Percentiles rank a stretch among this genome's conserved stretches.
Conservation (phyloP, 495 filamentous ascomycete genomes). For the Penicillium goetzii region DNA sequence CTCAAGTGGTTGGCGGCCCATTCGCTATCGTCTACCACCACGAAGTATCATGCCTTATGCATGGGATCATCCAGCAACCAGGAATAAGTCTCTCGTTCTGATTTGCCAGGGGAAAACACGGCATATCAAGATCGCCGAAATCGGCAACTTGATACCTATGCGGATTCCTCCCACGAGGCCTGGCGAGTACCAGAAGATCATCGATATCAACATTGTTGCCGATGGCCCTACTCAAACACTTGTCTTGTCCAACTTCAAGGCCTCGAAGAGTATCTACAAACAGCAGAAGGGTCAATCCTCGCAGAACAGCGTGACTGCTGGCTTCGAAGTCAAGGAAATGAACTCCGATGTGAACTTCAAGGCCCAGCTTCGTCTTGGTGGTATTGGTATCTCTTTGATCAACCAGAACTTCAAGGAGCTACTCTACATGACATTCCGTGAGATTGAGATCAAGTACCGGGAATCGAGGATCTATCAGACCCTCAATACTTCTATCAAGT, state of each 20-base stretch:
- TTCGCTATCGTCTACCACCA: slow-evolving; percentile 89
- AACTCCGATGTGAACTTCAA: slow-evolving; percentile 87
- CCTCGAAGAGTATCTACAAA: slow-evolving; percentile 91
- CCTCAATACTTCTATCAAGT: slow-evolving; percentile 85
- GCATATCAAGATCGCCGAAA: slow-evolving; percentile 92
- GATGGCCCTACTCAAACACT: slow-evolving; percentile 94
- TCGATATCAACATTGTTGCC: slow-evolving; percentile 93
- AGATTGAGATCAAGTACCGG: slow-evolving; percentile 86
- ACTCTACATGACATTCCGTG: slow-evolving; percentile 90
- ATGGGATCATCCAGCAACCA: slow-evolving; percentile 98
- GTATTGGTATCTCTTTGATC: slow-evolving; percentile 91
- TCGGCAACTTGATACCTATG: slow-evolving; percentile 92
- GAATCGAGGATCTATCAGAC: slow-evolving; percentile 95
- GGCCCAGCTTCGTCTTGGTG: slow-evolving; percentile 83
- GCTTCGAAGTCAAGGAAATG: slow-evolving; percentile 91
- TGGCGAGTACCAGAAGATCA: slow-evolving; percentile 70
- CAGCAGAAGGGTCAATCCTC: slow-evolving; percentile 67
- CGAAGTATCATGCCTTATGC: slow-evolving; percentile 99
- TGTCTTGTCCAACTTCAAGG: slow-evolving; percentile 91
- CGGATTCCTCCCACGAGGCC: slow-evolving; percentile 66
- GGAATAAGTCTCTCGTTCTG: slow-evolving; percentile 88
- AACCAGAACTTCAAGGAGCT: slow-evolving; percentile 90
- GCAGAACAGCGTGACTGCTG: slow-evolving; percentile 61
- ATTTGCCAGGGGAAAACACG: slow-evolving; percentile 77
- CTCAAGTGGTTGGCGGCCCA: slow-evolving; percentile 80